Conservation (phyloP, 202 grass and related monocot species). For the Panicum virgatum region DNA sequence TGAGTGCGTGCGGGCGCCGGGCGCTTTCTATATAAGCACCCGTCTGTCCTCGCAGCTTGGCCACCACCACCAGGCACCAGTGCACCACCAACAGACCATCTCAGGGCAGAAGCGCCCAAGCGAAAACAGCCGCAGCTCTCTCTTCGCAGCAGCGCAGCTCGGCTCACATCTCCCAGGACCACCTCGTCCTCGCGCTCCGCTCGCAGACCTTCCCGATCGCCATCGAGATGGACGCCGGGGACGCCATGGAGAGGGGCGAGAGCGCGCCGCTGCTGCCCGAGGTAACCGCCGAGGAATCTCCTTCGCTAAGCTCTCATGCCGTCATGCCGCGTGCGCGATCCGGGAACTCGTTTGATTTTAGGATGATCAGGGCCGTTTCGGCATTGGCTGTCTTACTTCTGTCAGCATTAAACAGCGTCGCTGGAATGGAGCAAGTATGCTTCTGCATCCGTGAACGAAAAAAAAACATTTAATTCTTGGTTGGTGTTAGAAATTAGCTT, state of each 20-base stretch:
- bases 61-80: neutral
- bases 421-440: neutral
- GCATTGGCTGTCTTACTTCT: neutral
- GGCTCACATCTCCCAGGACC: neutral
- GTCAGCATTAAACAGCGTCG: neutral
- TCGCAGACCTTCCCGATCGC: no score
- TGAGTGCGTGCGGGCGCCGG: no score
- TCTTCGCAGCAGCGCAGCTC: no score
- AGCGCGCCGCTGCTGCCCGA: slow-evolving; percentile 36
- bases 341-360: neutral
- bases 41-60: neutral
- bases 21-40: slow-evolving; percentile 36
- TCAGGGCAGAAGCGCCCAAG: neutral
- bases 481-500: neutral
- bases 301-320: neutral
- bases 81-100: no score
- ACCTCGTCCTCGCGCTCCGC: neutral
- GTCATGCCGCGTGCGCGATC: neutral
- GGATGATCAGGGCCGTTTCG: no score
- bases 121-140: neutral
- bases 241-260: slow-evolving; percentile 58
- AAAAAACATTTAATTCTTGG: no score
- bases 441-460: neutral
- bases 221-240: slow-evolving; percentile 35
- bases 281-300: slow-evolving; percentile 23